phyloP scores from a whole-genome alignment of 495 filamentous ascomycete genomes.

The Apodospora peruviana region DNA sequence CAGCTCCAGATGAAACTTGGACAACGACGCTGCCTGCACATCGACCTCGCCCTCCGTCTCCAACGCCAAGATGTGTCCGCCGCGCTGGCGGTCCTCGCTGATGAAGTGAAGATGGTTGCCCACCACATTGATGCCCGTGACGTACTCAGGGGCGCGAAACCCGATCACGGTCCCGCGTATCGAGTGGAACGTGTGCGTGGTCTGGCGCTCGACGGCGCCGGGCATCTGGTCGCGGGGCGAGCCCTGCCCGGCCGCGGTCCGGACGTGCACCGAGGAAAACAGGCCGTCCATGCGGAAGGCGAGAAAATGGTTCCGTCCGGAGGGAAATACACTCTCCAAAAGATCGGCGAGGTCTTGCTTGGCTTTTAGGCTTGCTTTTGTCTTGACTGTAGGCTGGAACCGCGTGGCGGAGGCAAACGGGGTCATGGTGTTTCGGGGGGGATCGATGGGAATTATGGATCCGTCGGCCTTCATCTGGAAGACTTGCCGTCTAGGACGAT shows the following conservation, averaged over 20 bases:
- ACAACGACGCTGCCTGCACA: constrained; percentile 26
- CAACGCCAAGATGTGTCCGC: constrained; percentile 46
- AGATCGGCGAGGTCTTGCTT: constrained; percentile 32
- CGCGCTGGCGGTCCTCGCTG: constrained; percentile 32
- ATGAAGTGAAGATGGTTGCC: constrained; percentile 51
- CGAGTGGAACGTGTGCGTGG: constrained; percentile 25
- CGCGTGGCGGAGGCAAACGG: constrained; percentile 42
- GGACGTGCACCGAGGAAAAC: constrained; percentile 30
- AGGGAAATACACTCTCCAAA: constrained; percentile 30
- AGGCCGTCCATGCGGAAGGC: constrained; percentile 32
- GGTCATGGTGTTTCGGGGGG: constrained; percentile 19
- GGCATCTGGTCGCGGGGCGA: constrained; percentile 31
- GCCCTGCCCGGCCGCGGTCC: constrained; percentile 32
- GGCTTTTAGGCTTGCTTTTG: constrained; percentile 15
- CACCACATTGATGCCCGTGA: constrained; percentile 43
- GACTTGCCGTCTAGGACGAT: constrained; percentile 41
- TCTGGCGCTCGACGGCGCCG: constrained; percentile 37
- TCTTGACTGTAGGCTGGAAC: constrained; percentile 24
- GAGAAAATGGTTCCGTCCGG: constrained; percentile 34
- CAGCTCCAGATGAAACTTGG: constrained; percentile 32
- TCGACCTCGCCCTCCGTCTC: constrained; percentile 32
- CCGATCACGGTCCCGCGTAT: constrained; percentile 42
- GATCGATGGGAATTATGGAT: constrained; percentile 20
- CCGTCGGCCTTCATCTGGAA: constrained; percentile 45
- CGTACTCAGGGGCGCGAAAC: constrained; percentile 42